phyloP scores from a whole-genome alignment of 257 asterid species.

The Coffea canephora region DNA sequence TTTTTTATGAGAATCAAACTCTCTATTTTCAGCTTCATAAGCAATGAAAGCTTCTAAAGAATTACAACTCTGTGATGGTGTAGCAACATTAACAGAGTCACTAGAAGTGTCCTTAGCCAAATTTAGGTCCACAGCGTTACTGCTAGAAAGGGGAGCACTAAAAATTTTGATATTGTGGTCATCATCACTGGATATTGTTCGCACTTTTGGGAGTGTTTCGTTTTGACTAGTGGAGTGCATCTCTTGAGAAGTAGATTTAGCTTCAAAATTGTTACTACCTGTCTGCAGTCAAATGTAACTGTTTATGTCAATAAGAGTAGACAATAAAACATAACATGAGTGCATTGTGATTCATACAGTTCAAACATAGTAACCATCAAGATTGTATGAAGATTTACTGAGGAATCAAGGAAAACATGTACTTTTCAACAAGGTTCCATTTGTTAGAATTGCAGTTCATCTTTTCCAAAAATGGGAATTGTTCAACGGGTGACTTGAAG shows the following conservation, averaged over 20 bases:
- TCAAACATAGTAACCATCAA: neutral
- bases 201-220: neutral
- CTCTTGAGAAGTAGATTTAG: neutral
- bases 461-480: neutral
- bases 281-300: constrained; percentile 13
- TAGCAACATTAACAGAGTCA: neutral
- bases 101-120: neutral
- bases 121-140: neutral
- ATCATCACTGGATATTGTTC: neutral
- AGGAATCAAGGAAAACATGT: neutral
- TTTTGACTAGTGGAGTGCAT: neutral
- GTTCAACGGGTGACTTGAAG: neutral
- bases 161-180: neutral
- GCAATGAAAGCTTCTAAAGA: neutral
- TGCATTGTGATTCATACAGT: neutral
- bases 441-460: neutral
- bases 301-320: neutral
- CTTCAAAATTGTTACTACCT: constrained; percentile 12
- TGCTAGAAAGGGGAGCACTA: neutral
- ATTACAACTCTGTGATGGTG: neutral
- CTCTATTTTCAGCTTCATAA: neutral
- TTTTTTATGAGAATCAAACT: neutral
- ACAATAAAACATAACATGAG: neutral
- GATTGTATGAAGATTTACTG: neutral
- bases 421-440: neutral